Base-by-base conservation (phyloP, 2,329 filamentous ascomycete genomes). In the Stagonosporopsis vannaccii region DNA sequence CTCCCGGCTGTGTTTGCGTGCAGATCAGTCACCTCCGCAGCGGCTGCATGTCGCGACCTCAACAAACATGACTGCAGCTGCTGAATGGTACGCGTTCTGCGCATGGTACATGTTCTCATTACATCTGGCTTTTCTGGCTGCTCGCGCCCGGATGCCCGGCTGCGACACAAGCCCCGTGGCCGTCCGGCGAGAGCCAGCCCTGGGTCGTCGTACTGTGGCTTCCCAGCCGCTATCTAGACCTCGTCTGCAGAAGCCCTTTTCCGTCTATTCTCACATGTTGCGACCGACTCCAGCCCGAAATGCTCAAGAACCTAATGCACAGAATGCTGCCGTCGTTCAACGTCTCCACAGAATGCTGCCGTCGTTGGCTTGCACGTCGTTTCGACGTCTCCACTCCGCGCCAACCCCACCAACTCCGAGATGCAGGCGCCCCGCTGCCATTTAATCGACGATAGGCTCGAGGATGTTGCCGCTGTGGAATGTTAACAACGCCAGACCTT, bases 381-480 rank as follows among this genome's bases (percentile, higher is more conserved):
- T 49, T 58, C 53, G 42, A 64, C 63, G 17, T 68, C 41, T 62
- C 51, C 48, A 51, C 51, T 37, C 50, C 26, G 19, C 43, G 3
- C 19, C 40, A 35, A 32, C 40, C 44, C 45, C 32, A n/a, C n/a
- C 43, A 51, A 49, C 51, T 50, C 56, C 28, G 42, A 42, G 26
- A 35, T 50, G 56, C 48, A 44, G 40, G 33, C 33, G 35, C 51
- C 36, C 46, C 50, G 25, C 22, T 52, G 40, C 23, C 56, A 36
- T 42, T 68, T 63, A 69, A 52, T 69, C 67, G 56, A 69, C 65
- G 45, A 69, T 68, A 23, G 75, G 75, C 58, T 75, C 63, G 25
- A 78, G 73, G 20, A 75, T 73, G 59, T 75, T 72, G 51, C 75
- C 75, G 53, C 75, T 77, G 57, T 30, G 22, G 11, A 33, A 32